phyloP scores from a whole-genome alignment of 495 filamentous ascomycete species.

The Penicillium soppii region DNA sequence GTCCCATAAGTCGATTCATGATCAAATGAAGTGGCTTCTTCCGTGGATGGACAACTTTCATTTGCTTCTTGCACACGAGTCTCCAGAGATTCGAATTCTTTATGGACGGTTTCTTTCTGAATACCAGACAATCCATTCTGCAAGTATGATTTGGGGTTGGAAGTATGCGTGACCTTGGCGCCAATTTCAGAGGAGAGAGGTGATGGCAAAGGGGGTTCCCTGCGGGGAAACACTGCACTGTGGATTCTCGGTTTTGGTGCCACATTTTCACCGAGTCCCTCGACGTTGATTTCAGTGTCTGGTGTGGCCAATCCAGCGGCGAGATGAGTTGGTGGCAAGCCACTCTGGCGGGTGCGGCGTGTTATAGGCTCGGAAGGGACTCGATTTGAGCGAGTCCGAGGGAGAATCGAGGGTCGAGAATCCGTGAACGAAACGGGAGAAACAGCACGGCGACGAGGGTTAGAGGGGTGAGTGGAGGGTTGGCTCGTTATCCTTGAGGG shows the following conservation, averaged over 20 bases:
- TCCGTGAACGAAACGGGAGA: constrained; percentile 62
- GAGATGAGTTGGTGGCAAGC: constrained; percentile 26
- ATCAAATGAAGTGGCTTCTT: constrained; percentile 15
- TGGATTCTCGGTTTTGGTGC: constrained; percentile 34
- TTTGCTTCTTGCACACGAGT: constrained; percentile 8
- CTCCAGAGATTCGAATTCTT: too few species aligned
- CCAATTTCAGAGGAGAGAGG: constrained; percentile 41
- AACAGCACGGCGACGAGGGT: constrained; percentile 48
- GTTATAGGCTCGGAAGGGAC: constrained; percentile 36
- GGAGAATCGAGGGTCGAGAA: constrained; percentile 43
- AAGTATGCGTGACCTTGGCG: constrained; percentile 17
- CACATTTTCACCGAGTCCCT: constrained; percentile 27
- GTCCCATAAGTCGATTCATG: constrained; percentile 25
- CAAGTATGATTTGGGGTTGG: constrained; percentile 1
- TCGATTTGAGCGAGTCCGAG: constrained; percentile 29
- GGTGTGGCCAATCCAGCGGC: constrained; percentile 43
- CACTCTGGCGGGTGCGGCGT: constrained; percentile 34
- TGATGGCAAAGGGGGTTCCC: constrained; percentile 36
- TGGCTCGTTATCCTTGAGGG: constrained; percentile 27
- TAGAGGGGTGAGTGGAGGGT: constrained; percentile 21
- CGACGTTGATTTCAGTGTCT: constrained; percentile 39
- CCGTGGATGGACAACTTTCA: constrained; percentile 7
- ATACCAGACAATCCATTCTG: constrained; percentile 15
- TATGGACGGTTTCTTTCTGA: constrained; percentile 4
- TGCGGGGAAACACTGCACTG: constrained; percentile 32